Evolutionary conservation across 139 green algal species (phyloP).

Genomic region (Chlamydomonas incerta): DNA sequence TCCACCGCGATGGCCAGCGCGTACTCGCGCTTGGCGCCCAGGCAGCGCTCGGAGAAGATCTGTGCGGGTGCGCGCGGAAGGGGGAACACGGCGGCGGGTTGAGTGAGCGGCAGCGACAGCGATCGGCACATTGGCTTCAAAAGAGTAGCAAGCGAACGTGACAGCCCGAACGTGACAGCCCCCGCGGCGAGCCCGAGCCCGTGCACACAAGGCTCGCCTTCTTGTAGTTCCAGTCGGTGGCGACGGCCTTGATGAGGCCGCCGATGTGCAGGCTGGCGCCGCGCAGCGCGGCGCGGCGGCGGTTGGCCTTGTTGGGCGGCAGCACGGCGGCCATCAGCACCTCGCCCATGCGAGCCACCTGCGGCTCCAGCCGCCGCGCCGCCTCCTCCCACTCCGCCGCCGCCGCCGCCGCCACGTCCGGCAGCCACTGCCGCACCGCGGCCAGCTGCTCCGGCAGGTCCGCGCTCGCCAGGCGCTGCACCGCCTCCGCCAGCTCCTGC

Average conservation of each 20-base stretch:
- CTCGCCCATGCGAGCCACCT: constrained; percentile 35
- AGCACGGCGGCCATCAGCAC: constrained; percentile 45
- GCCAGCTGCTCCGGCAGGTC: constrained; percentile 13
- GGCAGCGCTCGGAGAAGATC: constrained; percentile 51
- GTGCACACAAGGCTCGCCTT: too few relatives aligned
- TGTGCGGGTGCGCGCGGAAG: too few relatives aligned
- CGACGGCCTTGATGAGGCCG: constrained; percentile 55
- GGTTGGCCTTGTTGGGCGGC: constrained; percentile 53
- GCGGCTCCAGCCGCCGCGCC: background rate
- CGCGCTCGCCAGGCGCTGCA: background rate
- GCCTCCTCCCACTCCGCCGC: constrained; percentile 5
- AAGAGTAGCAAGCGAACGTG: too few relatives aligned
- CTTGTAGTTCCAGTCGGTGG: constrained; percentile 52
- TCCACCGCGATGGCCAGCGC: constrained; percentile 51
- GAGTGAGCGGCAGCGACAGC: too few relatives aligned
- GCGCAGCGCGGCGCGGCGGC: constrained; percentile 27
- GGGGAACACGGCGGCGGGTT: too few relatives aligned
- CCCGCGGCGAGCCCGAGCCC: too few relatives aligned
- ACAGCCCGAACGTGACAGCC: too few relatives aligned
- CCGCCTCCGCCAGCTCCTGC: background rate
- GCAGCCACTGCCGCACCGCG: background rate
- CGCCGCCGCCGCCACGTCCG: background rate
- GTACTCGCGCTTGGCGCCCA: constrained; percentile 50
- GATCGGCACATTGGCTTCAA: too few relatives aligned
- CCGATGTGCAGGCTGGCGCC: constrained; percentile 54